These are phyloP conservation scores for Jimgerdemannia lactiflua DNA, from an alignment of 192 early-diverging fungal genomes.

Conservation along the genomic window DNA sequence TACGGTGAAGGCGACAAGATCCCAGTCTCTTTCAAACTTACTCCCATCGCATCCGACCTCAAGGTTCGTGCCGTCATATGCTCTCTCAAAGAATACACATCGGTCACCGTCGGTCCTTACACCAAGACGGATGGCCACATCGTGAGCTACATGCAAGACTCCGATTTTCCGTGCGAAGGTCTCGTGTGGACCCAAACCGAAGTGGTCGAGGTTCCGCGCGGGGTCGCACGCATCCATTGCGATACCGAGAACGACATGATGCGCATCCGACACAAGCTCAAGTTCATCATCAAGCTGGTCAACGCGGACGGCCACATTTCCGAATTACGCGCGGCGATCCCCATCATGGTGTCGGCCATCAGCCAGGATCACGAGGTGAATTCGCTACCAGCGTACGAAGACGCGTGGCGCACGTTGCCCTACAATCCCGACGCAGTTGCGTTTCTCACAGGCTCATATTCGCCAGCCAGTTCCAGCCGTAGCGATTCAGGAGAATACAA, in stretches of 20 bases:
- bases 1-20: conserved; percentile 46
- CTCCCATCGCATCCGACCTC: conserved; percentile 43
- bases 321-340: conserved; percentile 29
- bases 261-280: conserved; percentile 28
- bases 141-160: conserved; percentile 8
- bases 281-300: conserved; percentile 21
- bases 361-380: conserved; percentile 17
- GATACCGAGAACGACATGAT: conserved; percentile 32
- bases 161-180: not conserved
- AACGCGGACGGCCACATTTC: conserved; percentile 36
- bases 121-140: conserved; percentile 3
- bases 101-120: conserved; percentile 27
- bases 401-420: conserved; percentile 27
- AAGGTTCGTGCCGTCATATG: conserved; percentile 36
- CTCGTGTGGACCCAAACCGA: conserved; percentile 22
- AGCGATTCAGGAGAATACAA: no score
- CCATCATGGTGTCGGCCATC: conserved; percentile 28
- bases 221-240: conserved; percentile 5
- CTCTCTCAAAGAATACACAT: conserved; percentile 52
- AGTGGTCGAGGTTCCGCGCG: conserved; percentile 18
- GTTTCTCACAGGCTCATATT: not conserved
- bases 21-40: conserved; percentile 42
- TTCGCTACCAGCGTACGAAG: conserved; percentile 25
- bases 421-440: conserved; percentile 18
- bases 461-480: not conserved